These are phyloP conservation scores for Verticillium longisporum DNA, from an alignment of 2,329 filamentous ascomycete species.

Conservation along the genomic window DNA sequence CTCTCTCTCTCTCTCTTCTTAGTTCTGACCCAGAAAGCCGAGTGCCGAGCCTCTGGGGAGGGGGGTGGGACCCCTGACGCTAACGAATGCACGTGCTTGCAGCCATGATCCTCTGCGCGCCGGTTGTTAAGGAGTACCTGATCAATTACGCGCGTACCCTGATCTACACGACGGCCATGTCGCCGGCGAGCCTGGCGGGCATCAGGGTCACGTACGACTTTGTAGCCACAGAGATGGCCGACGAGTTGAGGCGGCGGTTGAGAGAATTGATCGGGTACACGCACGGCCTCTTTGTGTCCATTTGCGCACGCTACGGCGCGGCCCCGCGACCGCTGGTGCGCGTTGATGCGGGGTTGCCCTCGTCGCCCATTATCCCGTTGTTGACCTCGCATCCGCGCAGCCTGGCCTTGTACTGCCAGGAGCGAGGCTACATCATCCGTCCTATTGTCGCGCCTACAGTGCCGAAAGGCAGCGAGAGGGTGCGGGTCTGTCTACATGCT, in stretches of 20 bases:
- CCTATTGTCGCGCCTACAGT: slow-evolving; percentile 65
- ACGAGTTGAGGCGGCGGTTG: slow-evolving; percentile 28
- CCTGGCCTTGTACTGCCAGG: slow-evolving; percentile 54
- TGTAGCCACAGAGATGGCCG: slow-evolving; percentile 41
- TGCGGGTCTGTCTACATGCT: slow-evolving; percentile 62
- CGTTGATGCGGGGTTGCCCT: slow-evolving; percentile 27
- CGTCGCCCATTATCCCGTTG: slow-evolving; percentile 59
- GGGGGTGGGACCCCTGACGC: not conserved
- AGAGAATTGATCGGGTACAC: slow-evolving; percentile 38
- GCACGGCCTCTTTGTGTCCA: slow-evolving; percentile 30
- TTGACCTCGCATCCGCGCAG: slow-evolving; percentile 50
- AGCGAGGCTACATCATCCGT: slow-evolving; percentile 51
- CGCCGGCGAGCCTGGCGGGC: slow-evolving; percentile 51
- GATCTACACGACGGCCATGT: slow-evolving; percentile 68
- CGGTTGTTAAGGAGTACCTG: slow-evolving; percentile 53
- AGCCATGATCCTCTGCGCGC: slow-evolving; percentile 55
- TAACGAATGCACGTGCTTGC: not conserved
- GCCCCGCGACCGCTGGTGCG: slow-evolving; percentile 21
- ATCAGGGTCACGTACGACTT: slow-evolving; percentile 53
- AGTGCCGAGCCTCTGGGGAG: not conserved
- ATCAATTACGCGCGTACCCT: slow-evolving; percentile 71
- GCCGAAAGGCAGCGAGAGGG: slow-evolving; percentile 53
- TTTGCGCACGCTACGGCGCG: slow-evolving; percentile 17
- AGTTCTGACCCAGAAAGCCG: not conserved
- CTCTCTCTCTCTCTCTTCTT: too few species aligned